These are phyloP conservation scores for Sporothrix curviconia DNA, from an alignment of 2,329 filamentous ascomycete genomes.

Conservation along the genomic window DNA sequence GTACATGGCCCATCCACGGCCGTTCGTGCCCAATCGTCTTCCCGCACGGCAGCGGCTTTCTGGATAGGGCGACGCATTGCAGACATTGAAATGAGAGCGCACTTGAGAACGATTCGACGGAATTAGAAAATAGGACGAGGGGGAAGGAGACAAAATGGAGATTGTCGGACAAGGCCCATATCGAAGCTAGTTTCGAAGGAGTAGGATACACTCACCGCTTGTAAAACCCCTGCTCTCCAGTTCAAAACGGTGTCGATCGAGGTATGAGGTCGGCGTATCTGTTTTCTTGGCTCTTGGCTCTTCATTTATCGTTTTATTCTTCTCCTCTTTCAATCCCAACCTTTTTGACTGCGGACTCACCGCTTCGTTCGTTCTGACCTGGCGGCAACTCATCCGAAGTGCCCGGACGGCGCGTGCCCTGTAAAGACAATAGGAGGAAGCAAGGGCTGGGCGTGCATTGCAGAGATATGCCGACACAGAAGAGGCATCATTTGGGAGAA, in stretches of 20 bases:
- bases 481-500: background rate
- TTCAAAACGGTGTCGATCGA: too few species aligned
- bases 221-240: too few species aligned
- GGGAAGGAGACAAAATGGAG: too few species aligned
- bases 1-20: background rate
- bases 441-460: background rate
- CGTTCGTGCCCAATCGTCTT: background rate
- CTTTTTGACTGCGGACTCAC: background rate
- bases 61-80: background rate
- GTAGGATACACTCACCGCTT: too few species aligned
- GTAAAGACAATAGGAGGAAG: too few species aligned
- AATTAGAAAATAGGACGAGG: background rate
- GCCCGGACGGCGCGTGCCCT: too few species aligned
- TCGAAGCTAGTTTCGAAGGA: too few species aligned
- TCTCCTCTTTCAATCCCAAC: background rate
- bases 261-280: too few species aligned
- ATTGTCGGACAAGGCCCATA: too few species aligned
- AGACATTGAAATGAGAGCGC: background rate
- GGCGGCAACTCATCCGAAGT: background rate
- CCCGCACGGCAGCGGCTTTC: background rate
- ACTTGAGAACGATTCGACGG: too few species aligned
- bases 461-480: background rate
- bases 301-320: background rate
- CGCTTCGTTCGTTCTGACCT: background rate
- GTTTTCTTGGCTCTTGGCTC: background rate